These are phyloP conservation scores for Exophiala mesophila DNA, from an alignment of 2,329 filamentous ascomycete genomes.

Conservation along the genomic window DNA sequence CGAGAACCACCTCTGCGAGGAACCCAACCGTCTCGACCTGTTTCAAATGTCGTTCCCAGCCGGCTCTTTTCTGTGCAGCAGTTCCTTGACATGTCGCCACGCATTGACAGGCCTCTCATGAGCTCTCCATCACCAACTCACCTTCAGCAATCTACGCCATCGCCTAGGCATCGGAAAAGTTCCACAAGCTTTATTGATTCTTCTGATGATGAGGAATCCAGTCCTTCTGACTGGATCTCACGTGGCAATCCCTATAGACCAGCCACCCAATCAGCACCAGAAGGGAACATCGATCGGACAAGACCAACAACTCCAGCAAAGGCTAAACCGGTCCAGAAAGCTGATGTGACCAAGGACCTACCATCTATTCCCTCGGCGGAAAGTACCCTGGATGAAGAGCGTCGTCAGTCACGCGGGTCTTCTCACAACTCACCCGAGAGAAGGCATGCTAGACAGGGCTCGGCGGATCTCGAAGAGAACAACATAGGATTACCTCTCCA, in stretches of 20 bases:
- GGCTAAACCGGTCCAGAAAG: too few species aligned
- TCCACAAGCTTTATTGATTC: conserved; percentile 10
- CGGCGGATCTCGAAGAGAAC: conserved; percentile 1
- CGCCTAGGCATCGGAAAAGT: background rate
- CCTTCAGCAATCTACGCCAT: too few species aligned
- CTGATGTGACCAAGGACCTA: conserved; percentile 2
- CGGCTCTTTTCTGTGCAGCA: conserved; percentile 15
- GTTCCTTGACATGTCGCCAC: conserved; percentile 8
- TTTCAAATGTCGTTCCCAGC: too few species aligned
- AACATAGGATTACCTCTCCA: conserved; percentile 6
- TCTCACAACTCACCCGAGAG: background rate
- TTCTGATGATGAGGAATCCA: conserved; percentile 8
- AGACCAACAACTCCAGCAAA: background rate
- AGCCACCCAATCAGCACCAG: background rate
- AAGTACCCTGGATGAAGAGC: background rate
- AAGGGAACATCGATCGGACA: background rate
- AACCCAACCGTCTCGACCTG: too few species aligned
- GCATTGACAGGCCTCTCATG: background rate
- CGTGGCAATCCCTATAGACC: background rate
- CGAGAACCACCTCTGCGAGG: too few species aligned
- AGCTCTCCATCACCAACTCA: too few species aligned
- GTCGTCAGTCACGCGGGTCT: background rate
- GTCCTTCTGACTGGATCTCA: background rate
- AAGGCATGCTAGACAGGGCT: background rate
- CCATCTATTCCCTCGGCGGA: background rate